A percentile compares a stretch with the other conserved stretches of the same genome.
phyloP scores from a whole-genome alignment of 2,329 filamentous ascomycete species.

The Claviceps cyperi region DNA sequence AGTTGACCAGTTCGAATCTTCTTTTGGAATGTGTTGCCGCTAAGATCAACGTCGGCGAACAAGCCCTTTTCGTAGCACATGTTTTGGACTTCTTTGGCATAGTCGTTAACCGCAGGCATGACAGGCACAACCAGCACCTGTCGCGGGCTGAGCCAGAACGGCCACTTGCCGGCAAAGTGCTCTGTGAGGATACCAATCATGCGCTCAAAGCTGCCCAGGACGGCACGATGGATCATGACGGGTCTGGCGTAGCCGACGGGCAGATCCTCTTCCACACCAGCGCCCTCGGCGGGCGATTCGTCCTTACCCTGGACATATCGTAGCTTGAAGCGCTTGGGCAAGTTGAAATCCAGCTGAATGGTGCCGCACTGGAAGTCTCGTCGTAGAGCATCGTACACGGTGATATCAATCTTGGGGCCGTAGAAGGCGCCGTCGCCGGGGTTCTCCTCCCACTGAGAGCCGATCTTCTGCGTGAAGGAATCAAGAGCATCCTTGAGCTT shows the following conservation, averaged over 20 bases:
- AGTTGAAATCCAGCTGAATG: conserved; percentile 86
- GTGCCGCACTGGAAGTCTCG: conserved; percentile 52
- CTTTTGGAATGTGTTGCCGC: conserved; percentile 73
- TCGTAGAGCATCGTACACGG: conserved; percentile 73
- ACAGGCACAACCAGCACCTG: conserved; percentile 50
- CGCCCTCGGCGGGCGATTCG: conserved; percentile 23
- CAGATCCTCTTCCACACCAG: conserved; percentile 34
- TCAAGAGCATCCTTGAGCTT: conserved; percentile 69
- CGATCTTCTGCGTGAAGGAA: conserved; percentile 48
- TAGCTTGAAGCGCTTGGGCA: conserved; percentile 33
- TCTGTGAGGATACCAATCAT: conserved; percentile 65
- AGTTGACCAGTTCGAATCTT: conserved; percentile 76
- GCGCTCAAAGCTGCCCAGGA: conserved; percentile 54
- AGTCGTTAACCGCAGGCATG: conserved; percentile 64
- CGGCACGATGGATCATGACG: conserved; percentile 77
- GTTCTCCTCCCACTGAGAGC: conserved; percentile 75
- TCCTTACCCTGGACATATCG: conserved; percentile 37
- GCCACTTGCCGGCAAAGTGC: conserved; percentile 80
- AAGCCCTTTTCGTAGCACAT: conserved; percentile 54
- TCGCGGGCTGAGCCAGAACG: conserved; percentile 75
- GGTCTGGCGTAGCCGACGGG: conserved; percentile 61
- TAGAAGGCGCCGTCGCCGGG: conserved; percentile 96
- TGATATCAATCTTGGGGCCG: conserved; percentile 96
- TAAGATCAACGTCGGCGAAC: conserved; percentile 43
- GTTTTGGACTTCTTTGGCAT: conserved; percentile 59